Conservation (phyloP, 768 basidiomycete genomes). For the Phanerodontia chrysosporium region DNA sequence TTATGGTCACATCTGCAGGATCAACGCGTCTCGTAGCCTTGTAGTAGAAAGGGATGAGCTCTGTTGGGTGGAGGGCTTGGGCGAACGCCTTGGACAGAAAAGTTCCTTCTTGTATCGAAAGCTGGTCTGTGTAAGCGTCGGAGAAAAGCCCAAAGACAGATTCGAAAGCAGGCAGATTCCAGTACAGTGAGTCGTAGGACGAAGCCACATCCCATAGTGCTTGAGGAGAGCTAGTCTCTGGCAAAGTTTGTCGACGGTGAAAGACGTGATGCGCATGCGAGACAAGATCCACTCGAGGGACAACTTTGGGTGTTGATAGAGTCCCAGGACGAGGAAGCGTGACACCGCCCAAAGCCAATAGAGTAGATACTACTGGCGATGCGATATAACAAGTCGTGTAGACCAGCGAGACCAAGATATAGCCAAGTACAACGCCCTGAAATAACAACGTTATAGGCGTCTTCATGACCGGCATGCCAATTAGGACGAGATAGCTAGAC, state of each 20-base stretch:
- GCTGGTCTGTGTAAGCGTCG: neutral
- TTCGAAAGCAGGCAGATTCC: neutral
- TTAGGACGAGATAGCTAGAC: no score
- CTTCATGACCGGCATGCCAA: conserved; percentile 1
- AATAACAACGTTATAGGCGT: neutral
- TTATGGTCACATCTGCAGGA: conserved; percentile 73
- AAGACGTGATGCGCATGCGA: conserved; percentile 9
- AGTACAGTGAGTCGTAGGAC: neutral
- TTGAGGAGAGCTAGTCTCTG: neutral
- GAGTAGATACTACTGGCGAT: conserved; percentile 2
- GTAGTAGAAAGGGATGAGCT: conserved; percentile 80
- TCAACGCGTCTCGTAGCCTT: conserved; percentile 54
- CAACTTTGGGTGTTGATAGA: neutral
- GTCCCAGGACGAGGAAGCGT: neutral
- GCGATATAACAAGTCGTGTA: conserved; percentile 27
- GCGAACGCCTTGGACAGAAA: conserved; percentile 70
- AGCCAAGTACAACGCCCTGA: conserved; percentile 14
- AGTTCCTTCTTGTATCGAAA: conserved; percentile 41
- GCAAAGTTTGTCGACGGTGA: conserved; percentile 9
- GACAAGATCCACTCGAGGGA: conserved; percentile 10
- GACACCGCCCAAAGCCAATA: neutral
- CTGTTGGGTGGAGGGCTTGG: conserved; percentile 64
- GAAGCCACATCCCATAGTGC: neutral
- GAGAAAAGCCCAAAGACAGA: neutral
- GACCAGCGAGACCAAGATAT: conserved; percentile 25